Evolutionary conservation across 352 stramenopile genomes (phyloP), one percentile per base, ranked within the genome.

Genomic region (Phytophthora sp.): DNA sequence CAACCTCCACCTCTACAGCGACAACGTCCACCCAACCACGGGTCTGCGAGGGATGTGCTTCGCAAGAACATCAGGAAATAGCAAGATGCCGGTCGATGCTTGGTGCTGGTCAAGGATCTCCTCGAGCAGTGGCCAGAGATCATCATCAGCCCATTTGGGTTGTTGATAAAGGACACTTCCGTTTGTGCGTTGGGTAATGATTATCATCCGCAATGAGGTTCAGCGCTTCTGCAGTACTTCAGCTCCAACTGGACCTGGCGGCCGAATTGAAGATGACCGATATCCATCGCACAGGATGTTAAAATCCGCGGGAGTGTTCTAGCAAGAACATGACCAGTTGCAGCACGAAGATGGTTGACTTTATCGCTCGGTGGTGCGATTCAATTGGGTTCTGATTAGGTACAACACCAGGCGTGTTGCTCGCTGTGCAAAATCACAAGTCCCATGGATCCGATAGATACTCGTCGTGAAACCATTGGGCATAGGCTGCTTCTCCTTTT

Each of bases 41-140:
- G 24, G 5, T 65, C 45, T 5, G 39, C 37, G 9, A 23, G 18
- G 2, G 43, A 52, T 26, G 37, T 64, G 1, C 38, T 69, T 12
- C 43, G 60, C 38, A 58, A 59, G 45, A 62, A 63, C 32, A 46
- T 62, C 5, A 31, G 60, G 1, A 54, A 35, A n/a, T 43, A 64
- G 42, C 60, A 69, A 37, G 51, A 69, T 21, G 21, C 20, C 3
- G 6, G 43, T 1, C 31, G 61, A 2, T 64, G 39, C 11, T 11
- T 69, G 3, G 61, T 64, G 10, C 5, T 69, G 3, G 52, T 64
- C 11, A 23, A 12, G 3, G 43, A 58, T 23, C 18, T 69, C 4
- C 31, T 63, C 5, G 11, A 59, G 38, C 35, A 42, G 26, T 63
- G 42, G 38, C 48, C 57, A 3, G 48, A 53, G 20, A 39, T 66